A percentile compares a stretch with the other conserved stretches of the same genome.
These are phyloP conservation scores for Chalaropsis thielavioides DNA, from an alignment of 2,329 filamentous ascomycete genomes.

Conservation along the genomic window DNA sequence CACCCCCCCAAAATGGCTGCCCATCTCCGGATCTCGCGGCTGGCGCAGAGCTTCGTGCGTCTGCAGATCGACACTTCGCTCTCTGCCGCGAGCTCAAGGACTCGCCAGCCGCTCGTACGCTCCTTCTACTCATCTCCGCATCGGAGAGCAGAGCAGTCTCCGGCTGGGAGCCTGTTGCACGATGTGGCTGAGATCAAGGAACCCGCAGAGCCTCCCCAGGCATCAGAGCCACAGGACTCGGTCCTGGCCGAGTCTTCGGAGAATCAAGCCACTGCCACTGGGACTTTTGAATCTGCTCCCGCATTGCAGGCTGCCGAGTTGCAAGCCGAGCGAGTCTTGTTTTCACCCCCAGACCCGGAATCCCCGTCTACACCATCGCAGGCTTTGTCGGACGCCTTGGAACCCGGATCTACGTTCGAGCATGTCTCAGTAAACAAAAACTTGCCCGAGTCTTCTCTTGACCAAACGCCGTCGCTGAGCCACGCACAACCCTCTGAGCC, in stretches of 20 bases:
- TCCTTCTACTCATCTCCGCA: conserved; percentile 3
- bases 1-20: neutral
- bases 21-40: conserved; percentile 4
- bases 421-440: neutral
- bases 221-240: neutral
- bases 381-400: neutral
- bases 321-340: neutral
- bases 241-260: neutral
- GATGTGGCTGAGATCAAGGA: neutral
- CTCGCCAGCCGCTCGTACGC: conserved; percentile 1
- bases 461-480: neutral
- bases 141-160: neutral
- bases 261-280: neutral
- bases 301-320: neutral
- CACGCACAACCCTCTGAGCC: neutral
- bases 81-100: neutral
- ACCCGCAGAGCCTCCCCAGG: no score
- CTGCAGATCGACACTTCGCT: neutral
- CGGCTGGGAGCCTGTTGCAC: neutral
- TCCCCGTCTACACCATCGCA: neutral
- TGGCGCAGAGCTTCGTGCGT: conserved; percentile 10
- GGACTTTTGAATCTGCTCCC: neutral
- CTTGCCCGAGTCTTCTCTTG: neutral
- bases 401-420: neutral
- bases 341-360: neutral